Evolutionary conservation across 257 asterid genomes (phyloP).

Genomic region (Lycium ferocissimum): DNA sequence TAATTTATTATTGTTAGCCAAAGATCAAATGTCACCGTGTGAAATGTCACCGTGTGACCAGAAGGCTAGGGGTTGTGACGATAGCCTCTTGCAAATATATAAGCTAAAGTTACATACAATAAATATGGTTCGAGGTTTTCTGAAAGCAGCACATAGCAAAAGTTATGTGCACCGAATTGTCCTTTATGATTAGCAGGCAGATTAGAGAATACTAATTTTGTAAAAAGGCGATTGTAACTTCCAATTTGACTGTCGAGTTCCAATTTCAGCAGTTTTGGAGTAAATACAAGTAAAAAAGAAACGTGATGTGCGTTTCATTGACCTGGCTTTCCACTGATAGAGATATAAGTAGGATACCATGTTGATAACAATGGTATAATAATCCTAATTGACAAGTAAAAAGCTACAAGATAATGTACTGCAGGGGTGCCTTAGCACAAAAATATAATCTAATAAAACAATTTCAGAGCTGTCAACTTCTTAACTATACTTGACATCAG

Average conservation of each 20-base stretch:
- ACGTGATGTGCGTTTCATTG: neutral
- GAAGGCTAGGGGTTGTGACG: neutral
- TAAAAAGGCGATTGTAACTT: neutral
- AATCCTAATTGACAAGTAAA: conserved; percentile 30
- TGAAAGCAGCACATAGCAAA: neutral
- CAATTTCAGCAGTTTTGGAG: neutral
- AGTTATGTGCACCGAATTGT: neutral
- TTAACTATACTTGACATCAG: conserved; percentile 58
- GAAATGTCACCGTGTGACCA: neutral
- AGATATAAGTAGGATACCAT: conserved; percentile 45
- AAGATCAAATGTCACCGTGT: neutral
- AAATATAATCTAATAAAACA: neutral
- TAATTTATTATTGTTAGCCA: neutral
- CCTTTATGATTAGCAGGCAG: neutral
- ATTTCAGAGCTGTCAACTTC: conserved; percentile 55
- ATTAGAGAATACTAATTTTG: neutral
- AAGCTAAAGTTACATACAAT: neutral
- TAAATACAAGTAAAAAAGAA: neutral
- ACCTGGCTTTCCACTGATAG: conserved; percentile 39
- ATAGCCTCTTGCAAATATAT: neutral
- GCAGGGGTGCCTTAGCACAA: conserved; percentile 20
- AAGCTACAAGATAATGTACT: neutral
- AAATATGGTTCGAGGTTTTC: neutral
- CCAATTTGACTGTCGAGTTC: neutral
- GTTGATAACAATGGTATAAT: conserved; percentile 23